Base-by-base conservation (phyloP, 2,329 filamentous ascomycete genomes). In the Decorospora gaudefroyi region DNA sequence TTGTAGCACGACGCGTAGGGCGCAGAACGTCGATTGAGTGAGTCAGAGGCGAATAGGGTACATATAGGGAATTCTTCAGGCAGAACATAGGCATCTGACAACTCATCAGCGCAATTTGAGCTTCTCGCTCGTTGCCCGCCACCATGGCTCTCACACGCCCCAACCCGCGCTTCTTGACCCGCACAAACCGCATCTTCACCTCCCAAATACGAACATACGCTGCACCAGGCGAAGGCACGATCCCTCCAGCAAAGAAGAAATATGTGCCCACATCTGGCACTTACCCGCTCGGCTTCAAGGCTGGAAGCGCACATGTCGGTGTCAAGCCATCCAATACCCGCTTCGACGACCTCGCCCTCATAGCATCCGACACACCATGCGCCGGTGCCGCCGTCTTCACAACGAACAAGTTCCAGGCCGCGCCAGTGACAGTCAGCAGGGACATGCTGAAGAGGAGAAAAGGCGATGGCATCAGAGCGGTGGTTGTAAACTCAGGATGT, bases 361-460 rank as follows among this genome's bases (percentile, higher is more conserved):
- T 99, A 53, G 85, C 86, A 12, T 97, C 93, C 5, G 89, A 96
- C 62, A 79, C 79, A 38, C 90, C 91, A 41, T 96, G 90, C 71
- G 81, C 88, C 5, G 91, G 87, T 7, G 90, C 91, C 0, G 93
- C 90, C 5, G 91, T 97, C 31, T 96, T 97, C 75, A 99, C 93
- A 41, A 95, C 90, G 72, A 99, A 99, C 76, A 91, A 92, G 72
- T 99, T 99, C 75, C 91, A 96, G 73, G 93, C 93, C 12, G 93
- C 93, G 8, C 93, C 93, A 4, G 92, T 99, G 30, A 90, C 88
- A 19, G 87, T 95, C 49, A 92, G 87, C 70, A 80, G 84, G 53
- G 78, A 86, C 44, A 82, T 91, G 48, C 74, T 96, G 23, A 78
- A 83, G 67, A 77, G 77, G 54, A 82, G 83, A 57, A 75, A 78